Percentiles rank a stretch among this genome's conserved stretches.
These are phyloP conservation scores for Elasticomyces elasticus DNA, from an alignment of 495 filamentous ascomycete species.

Conservation along the genomic window DNA sequence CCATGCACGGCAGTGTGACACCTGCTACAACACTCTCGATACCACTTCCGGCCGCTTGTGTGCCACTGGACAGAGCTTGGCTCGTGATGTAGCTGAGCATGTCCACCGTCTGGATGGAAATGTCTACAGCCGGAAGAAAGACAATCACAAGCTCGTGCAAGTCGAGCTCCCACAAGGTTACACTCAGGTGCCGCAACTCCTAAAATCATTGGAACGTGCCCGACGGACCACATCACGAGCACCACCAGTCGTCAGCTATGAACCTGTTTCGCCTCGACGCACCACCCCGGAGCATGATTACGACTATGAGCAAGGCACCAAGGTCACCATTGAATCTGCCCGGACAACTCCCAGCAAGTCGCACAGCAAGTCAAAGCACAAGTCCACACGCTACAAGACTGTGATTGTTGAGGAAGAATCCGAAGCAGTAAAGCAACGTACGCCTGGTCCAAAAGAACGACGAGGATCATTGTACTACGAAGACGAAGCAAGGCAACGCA, in stretches of 20 bases:
- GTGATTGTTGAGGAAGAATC: conserved; percentile 16
- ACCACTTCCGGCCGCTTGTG: conserved; percentile 29
- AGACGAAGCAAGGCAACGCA: conserved; percentile 24
- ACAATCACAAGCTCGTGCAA: conserved; percentile 29
- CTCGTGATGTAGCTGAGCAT: conserved; percentile 28
- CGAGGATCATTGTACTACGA: conserved; percentile 31
- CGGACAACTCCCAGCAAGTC: neutral
- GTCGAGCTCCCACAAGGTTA: conserved; percentile 31
- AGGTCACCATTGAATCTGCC: conserved; percentile 11
- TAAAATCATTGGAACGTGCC: conserved; percentile 28
- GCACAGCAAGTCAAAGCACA: conserved; percentile 1
- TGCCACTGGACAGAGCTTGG: conserved; percentile 26
- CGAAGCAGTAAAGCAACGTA: conserved; percentile 14
- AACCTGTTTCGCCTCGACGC: conserved; percentile 25
- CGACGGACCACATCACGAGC: conserved; percentile 15
- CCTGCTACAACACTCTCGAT: conserved; percentile 29
- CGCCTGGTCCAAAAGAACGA: conserved; percentile 16
- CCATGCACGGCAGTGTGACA: conserved; percentile 28
- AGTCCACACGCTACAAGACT: conserved; percentile 6
- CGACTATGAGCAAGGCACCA: neutral
- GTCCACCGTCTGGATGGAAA: conserved; percentile 29
- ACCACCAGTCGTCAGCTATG: conserved; percentile 28
- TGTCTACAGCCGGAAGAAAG: conserved; percentile 27
- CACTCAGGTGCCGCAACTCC: conserved; percentile 26
- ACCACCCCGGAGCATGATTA: conserved; percentile 1